phyloP scores from a whole-genome alignment of 345 rosid species.

The Leavenworthia alabamica region DNA sequence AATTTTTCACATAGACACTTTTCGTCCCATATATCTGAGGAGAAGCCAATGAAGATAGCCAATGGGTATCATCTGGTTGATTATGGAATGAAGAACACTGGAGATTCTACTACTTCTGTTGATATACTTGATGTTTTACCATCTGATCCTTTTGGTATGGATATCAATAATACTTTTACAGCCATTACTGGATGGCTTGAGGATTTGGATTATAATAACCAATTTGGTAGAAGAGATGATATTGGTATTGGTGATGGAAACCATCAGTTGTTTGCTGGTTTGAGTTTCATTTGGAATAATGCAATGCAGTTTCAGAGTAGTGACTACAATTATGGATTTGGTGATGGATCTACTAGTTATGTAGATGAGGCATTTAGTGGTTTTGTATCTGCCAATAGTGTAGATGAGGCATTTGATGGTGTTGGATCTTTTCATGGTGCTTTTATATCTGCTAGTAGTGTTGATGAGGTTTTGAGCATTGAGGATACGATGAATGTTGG shows the following conservation, averaged over 20 bases:
- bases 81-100: conserved; percentile 45
- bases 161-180: conserved; percentile 68
- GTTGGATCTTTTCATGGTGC: conserved; percentile 23
- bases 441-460: conserved; percentile 27
- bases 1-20: conserved; percentile 73
- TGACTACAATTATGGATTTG: conserved; percentile 23
- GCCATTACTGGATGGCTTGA: conserved; percentile 85
- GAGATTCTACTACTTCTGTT: conserved; percentile 52
- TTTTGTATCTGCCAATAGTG: conserved; percentile 27
- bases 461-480: conserved; percentile 32
- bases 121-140: conserved; percentile 88
- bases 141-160: conserved; percentile 85
- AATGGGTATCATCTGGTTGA: conserved; percentile 53
- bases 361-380: conserved; percentile 30
- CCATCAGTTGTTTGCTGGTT: conserved; percentile 63
- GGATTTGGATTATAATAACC: conserved; percentile 66
- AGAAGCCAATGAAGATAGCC: conserved; percentile 59
- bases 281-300: conserved; percentile 73
- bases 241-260: conserved; percentile 38
- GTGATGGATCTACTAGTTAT: conserved; percentile 27
- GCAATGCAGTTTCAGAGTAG: conserved; percentile 52
- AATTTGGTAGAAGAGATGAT: conserved; percentile 38
- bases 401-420: conserved; percentile 30
- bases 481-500: conserved; percentile 21
- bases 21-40: conserved; percentile 56